Conservation (phyloP, 2,329 filamentous ascomycete species). For the Ophiostoma fasciatum region DNA sequence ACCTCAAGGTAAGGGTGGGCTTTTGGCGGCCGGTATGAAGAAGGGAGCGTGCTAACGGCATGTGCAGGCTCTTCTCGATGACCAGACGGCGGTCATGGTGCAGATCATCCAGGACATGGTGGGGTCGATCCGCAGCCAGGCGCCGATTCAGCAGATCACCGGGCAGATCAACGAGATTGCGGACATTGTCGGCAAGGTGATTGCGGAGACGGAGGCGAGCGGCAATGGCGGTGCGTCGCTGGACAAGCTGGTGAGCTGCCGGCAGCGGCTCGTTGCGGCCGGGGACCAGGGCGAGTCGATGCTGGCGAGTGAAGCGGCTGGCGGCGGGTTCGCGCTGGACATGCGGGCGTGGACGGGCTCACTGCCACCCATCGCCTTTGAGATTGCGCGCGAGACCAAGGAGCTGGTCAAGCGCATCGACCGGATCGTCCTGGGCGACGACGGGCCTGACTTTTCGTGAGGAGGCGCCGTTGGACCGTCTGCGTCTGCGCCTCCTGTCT, state of each 20-base stretch:
- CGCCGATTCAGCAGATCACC: constrained; percentile 47
- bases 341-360: constrained; percentile 54
- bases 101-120: constrained; percentile 74
- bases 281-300: constrained; percentile 46
- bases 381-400: constrained; percentile 70
- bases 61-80: constrained; percentile 58
- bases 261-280: constrained; percentile 49
- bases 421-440: constrained; percentile 13
- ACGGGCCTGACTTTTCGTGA: constrained; percentile 16
- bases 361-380: constrained; percentile 73
- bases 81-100: constrained; percentile 65
- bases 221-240: constrained; percentile 35
- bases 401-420: constrained; percentile 38
- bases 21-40: no score
- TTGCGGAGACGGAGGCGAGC: constrained; percentile 46
- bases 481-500: no score
- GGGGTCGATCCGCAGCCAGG: constrained; percentile 51
- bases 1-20: constrained; percentile 35
- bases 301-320: constrained; percentile 31
- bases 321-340: constrained; percentile 35
- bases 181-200: constrained; percentile 54
- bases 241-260: constrained; percentile 44
- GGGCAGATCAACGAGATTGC: constrained; percentile 58
- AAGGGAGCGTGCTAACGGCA: not conserved
- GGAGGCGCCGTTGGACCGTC: no score